Evolutionary conservation across 139 green algal species (phyloP), one percentile per base, ranked within the genome.

Genomic region (Protoeuglena noctilucae): DNA sequence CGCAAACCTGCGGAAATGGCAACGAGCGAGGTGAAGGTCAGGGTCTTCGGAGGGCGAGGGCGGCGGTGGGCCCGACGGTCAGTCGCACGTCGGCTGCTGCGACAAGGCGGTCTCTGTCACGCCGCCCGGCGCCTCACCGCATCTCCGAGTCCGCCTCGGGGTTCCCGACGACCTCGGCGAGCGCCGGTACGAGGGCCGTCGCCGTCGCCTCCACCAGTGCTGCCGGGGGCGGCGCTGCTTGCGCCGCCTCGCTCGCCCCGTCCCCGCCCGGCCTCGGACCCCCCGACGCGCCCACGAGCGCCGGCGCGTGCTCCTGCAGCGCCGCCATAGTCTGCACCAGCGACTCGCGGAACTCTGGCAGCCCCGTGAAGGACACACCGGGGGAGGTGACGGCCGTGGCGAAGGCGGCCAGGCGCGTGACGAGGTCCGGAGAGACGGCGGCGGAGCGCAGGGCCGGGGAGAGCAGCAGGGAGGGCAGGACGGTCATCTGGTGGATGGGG

Each of bases 31-130:
- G n/a, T n/a, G n/a, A n/a, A n/a, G n/a, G n/a, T n/a, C n/a, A n/a
- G n/a, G n/a, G n/a, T n/a, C n/a, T n/a, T n/a, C n/a, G n/a, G 65
- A 93, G 78, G 61, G 88, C 85, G 55, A 93, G 68, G 68, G 76
- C 88, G 63, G 84, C 72, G 68, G 92, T 93, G 30, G 83, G 75
- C 12, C 58, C 76, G 66, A 93, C 85, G 4, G 68, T n/a, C n/a
- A n/a, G n/a, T n/a, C n/a, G n/a, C n/a, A n/a, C n/a, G n/a, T n/a
- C n/a, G n/a, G n/a, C n/a, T n/a, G n/a, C n/a, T n/a, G n/a, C n/a
- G n/a, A n/a, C n/a, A n/a, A n/a, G n/a, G n/a, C n/a, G n/a, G n/a
- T n/a, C n/a, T n/a, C n/a, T n/a, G n/a, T n/a, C n/a, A n/a, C n/a
- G n/a, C n/a, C n/a, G n/a, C n/a, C n/a, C n/a, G n/a, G n/a, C n/a